phyloP scores from a whole-genome alignment of 176 grass and related monocot genomes.

The Juncus effusus region DNA sequence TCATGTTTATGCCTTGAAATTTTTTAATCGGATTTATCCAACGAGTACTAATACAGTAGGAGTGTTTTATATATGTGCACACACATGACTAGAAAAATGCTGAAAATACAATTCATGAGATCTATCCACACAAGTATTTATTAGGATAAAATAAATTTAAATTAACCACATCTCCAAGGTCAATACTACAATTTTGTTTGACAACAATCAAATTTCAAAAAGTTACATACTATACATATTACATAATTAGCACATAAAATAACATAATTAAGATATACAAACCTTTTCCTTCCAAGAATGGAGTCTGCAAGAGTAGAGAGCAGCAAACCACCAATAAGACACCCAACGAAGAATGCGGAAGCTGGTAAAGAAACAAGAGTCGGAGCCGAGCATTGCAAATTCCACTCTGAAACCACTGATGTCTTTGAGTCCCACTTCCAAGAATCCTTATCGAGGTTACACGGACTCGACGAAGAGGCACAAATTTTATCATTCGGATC shows the following conservation, averaged over 20 bases:
- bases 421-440: constrained; percentile 62
- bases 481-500: constrained; percentile 28
- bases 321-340: constrained; percentile 62
- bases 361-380: constrained; percentile 64
- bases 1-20: no score
- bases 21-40: no score
- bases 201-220: no score
- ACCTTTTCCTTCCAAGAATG: constrained; percentile 31
- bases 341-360: constrained; percentile 75
- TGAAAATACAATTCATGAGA: not conserved
- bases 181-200: no score
- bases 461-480: constrained; percentile 33
- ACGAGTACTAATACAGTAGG: no score
- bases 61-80: not conserved
- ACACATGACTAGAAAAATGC: not conserved
- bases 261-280: not conserved
- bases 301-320: not conserved
- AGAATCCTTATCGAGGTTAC: constrained; percentile 37
- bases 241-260: not conserved
- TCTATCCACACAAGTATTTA: not conserved
- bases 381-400: constrained; percentile 57
- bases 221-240: not conserved
- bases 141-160: not conserved
- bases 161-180: not conserved
- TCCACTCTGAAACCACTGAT: constrained; percentile 75